Percentiles rank a stretch among this genome's conserved stretches.
These are phyloP conservation scores for Ceratocystis cacaofunesta DNA, from an alignment of 2,329 filamentous ascomycete species.

Conservation along the genomic window DNA sequence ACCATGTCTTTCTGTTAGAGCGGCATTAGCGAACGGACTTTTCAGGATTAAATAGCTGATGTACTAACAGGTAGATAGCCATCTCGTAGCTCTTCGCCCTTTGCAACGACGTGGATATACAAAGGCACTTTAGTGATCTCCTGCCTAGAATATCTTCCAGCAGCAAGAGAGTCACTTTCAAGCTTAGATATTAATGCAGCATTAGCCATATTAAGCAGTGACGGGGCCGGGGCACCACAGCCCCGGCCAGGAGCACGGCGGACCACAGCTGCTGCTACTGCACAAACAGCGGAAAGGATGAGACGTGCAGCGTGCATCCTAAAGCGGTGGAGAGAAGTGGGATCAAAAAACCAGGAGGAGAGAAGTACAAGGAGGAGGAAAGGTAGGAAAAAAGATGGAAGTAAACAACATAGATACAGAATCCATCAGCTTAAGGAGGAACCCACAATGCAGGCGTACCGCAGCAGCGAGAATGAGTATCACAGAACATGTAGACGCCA, in stretches of 20 bases:
- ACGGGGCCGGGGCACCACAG: slow-evolving; percentile 19
- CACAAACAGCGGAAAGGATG: slow-evolving; percentile 11
- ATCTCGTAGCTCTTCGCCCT: slow-evolving; percentile 21
- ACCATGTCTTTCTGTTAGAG: slow-evolving; percentile 25
- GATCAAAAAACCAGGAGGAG: neutral
- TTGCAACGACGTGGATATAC: slow-evolving; percentile 28
- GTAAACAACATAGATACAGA: neutral
- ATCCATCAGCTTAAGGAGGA: neutral
- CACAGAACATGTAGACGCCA: neutral
- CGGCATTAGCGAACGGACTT: neutral
- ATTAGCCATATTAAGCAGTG: slow-evolving; percentile 18
- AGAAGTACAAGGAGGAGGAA: neutral
- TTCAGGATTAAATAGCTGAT: neutral
- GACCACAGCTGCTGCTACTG: slow-evolving; percentile 10
- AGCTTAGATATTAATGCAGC: slow-evolving; percentile 18
- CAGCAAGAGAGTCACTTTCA: slow-evolving; percentile 18
- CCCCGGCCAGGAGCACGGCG: slow-evolving; percentile 17
- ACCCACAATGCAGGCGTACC: neutral
- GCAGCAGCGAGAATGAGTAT: neutral
- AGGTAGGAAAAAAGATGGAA: neutral
- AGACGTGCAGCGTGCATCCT: slow-evolving; percentile 12
- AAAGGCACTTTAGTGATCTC: slow-evolving; percentile 23
- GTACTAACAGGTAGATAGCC: slow-evolving; percentile 26
- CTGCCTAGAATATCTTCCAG: slow-evolving; percentile 14
- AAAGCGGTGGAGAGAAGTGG: neutral